Percentiles rank a stretch among this genome's conserved stretches.
Conservation (phyloP, 495 filamentous ascomycete genomes). For the Acidiella bohemica region DNA sequence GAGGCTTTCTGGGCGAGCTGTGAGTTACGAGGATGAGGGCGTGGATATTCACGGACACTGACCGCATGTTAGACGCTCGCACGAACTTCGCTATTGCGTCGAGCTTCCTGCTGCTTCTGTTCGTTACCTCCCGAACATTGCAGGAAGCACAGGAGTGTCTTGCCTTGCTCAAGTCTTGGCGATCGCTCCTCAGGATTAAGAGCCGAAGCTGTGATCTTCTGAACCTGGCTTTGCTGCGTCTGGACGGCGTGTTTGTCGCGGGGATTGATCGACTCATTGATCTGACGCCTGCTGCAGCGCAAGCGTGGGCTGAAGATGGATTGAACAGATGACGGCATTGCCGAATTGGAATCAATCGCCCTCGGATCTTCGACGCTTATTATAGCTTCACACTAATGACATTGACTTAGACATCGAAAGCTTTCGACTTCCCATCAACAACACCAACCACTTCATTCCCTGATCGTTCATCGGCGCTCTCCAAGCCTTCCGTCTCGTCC, state of each 20-base stretch:
- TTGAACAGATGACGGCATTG: slow-evolving; percentile 3
- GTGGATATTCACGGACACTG: background rate
- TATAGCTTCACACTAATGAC: no score
- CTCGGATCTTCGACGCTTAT: no score
- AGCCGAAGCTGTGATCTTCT: slow-evolving; percentile 14
- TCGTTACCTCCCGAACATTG: slow-evolving; percentile 9
- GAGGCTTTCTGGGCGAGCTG: slow-evolving; percentile 18
- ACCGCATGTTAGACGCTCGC: slow-evolving; percentile 12
- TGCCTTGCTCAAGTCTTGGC: slow-evolving; percentile 10
- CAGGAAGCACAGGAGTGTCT: slow-evolving; percentile 14
- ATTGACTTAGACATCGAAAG: no score
- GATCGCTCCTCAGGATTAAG: slow-evolving; percentile 14
- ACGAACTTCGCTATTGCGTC: slow-evolving; percentile 17
- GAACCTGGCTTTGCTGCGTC: slow-evolving; percentile 10
- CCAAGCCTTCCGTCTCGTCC: background rate
- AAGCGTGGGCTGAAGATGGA: slow-evolving; percentile 9
- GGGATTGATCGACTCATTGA: slow-evolving; percentile 11
- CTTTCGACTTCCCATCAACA: no score
- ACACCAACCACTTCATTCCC: no score
- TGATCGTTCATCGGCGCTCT: background rate
- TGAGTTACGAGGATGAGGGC: background rate
- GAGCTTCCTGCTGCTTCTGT: slow-evolving; percentile 15
- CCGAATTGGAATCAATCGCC: no score
- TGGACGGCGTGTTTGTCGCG: slow-evolving; percentile 13
- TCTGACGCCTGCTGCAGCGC: slow-evolving; percentile 9